These are phyloP conservation scores for Clonostachys solani DNA, from an alignment of 2,329 filamentous ascomycete species.

Conservation along the genomic window DNA sequence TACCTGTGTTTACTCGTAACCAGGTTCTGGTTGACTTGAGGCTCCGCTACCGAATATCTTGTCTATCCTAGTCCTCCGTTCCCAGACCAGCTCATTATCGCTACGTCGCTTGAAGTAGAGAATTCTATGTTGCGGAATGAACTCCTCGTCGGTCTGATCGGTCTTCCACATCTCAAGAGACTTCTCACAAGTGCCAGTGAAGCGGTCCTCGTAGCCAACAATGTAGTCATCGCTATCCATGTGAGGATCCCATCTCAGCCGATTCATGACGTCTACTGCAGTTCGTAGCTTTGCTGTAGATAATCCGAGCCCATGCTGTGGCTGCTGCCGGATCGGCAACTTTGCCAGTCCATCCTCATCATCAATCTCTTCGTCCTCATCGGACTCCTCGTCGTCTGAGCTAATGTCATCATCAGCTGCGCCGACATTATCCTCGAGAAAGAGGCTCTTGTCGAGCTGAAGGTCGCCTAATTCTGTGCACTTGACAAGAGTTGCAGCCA, in stretches of 20 bases:
- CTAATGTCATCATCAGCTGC: conserved; percentile 36
- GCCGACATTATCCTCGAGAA: conserved; percentile 40
- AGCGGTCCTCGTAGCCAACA: conserved; percentile 59
- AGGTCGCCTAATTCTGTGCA: conserved; percentile 33
- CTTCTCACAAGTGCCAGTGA: conserved; percentile 49
- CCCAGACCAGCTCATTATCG: conserved; percentile 51
- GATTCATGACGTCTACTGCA: conserved; percentile 53
- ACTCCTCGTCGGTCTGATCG: conserved; percentile 61
- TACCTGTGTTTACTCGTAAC: no score
- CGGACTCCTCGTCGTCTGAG: conserved; percentile 27
- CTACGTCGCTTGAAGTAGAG: conserved; percentile 54
- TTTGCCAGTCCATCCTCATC: conserved; percentile 3
- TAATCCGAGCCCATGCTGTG: conserved; percentile 9
- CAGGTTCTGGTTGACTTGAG: conserved; percentile 7
- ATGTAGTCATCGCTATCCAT: conserved; percentile 49
- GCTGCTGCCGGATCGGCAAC: conserved; percentile 4
- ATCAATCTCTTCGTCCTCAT: conserved; percentile 21
- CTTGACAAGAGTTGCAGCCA: conserved; percentile 34
- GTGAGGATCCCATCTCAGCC: conserved; percentile 54
- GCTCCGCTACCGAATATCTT: conserved; percentile 52
- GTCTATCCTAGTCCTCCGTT: conserved; percentile 47
- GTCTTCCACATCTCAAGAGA: conserved; percentile 52
- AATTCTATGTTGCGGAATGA: conserved; percentile 62
- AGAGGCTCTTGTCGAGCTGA: conserved; percentile 40
- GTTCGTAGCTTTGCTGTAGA: conserved; percentile 45